A percentile compares a stretch with the other conserved stretches of the same genome.
Evolutionary conservation across 495 filamentous ascomycete species (phyloP).

Genomic region (Penicillium waksmanii): DNA sequence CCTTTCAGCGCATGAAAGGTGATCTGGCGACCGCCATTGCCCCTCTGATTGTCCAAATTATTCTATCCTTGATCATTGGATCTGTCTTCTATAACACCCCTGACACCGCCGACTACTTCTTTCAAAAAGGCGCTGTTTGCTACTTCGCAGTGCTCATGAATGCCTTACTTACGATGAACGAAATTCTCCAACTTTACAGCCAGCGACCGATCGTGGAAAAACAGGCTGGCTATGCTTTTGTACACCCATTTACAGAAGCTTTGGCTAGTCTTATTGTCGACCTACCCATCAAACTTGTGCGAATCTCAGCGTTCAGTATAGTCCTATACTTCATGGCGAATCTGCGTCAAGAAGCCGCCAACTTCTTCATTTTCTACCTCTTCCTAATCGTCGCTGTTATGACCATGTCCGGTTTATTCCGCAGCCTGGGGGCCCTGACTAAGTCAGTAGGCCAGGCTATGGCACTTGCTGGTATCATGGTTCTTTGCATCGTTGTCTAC

Average conservation of each 20-base stretch:
- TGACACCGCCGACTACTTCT: constrained; percentile 27
- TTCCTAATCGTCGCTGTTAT: constrained; percentile 50
- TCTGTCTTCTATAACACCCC: constrained; percentile 73
- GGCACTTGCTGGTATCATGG: constrained; percentile 44
- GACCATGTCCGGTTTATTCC: constrained; percentile 54
- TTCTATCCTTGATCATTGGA: constrained; percentile 78
- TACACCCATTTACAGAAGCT: constrained; percentile 61
- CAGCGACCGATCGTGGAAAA: constrained; percentile 66
- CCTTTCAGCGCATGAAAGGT: constrained; percentile 58
- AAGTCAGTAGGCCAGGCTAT: constrained; percentile 46
- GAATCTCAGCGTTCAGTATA: constrained; percentile 49
- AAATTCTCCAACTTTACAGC: constrained; percentile 60
- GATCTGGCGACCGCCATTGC: constrained; percentile 73
- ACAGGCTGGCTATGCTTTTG: constrained; percentile 62
- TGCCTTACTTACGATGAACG: constrained; percentile 49
- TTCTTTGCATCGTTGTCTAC: constrained; percentile 46
- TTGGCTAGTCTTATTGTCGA: constrained; percentile 59
- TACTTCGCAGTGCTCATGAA: constrained; percentile 83
- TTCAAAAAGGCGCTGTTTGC: constrained; percentile 65
- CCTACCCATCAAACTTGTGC: constrained; percentile 53
- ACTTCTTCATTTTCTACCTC: constrained; percentile 64
- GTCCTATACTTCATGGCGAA: constrained; percentile 61
- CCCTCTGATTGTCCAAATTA: constrained; percentile 68
- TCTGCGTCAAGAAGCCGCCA: constrained; percentile 42
- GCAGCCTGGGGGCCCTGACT: constrained; percentile 44